Conservation (phyloP, 139 green algal genomes). For the Eudorina sp. region DNA sequence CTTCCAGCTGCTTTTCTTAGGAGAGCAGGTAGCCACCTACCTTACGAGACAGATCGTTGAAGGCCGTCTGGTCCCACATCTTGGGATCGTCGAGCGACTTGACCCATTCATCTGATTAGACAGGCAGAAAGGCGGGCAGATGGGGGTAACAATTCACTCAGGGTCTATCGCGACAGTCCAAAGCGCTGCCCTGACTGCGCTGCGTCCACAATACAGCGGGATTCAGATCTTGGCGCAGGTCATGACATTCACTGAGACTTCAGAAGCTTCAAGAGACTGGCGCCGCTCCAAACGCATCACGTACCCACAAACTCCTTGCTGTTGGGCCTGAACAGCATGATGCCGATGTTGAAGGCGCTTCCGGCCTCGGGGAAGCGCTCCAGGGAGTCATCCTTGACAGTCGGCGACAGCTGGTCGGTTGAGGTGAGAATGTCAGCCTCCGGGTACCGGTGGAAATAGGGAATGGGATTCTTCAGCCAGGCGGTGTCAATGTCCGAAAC, state of each 20-base stretch:
- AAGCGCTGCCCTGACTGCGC: too few species aligned
- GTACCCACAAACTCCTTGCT: constrained; percentile 59
- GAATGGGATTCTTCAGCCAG: constrained; percentile 86
- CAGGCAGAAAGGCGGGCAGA: background rate
- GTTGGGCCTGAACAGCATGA: constrained; percentile 86
- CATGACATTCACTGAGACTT: background rate
- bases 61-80: constrained; percentile 92
- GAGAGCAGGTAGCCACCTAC: too few species aligned
- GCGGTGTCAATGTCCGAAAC: constrained; percentile 92
- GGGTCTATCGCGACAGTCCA: too few species aligned
- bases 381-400: constrained; percentile 68
- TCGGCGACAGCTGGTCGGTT: constrained; percentile 82
- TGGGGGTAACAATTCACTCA: too few species aligned
- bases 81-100: constrained; percentile 71
- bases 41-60: constrained; percentile 84
- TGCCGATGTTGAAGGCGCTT: constrained; percentile 93
- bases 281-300: too few species aligned
- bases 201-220: too few species aligned
- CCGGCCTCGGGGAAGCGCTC: constrained; percentile 72
- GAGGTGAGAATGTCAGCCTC: constrained; percentile 90
- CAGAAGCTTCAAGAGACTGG: background rate
- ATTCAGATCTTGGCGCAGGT: too few species aligned
- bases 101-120: constrained; percentile 66
- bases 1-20: too few species aligned
- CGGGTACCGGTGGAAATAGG: constrained; percentile 80